These are phyloP conservation scores for Trichomonas gallinae DNA, from an alignment of 208 protist species.

Conservation along the genomic window DNA sequence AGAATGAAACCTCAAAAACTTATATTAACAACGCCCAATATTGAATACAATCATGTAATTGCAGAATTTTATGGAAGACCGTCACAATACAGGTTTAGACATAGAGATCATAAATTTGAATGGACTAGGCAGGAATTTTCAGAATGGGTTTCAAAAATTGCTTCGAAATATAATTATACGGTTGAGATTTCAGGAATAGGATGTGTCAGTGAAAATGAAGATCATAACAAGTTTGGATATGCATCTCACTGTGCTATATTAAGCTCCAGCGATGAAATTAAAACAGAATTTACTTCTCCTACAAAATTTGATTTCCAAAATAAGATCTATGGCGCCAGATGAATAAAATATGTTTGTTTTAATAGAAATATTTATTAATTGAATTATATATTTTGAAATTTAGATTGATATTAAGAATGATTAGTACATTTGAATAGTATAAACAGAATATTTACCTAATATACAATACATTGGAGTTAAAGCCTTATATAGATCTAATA, in stretches of 20 bases:
- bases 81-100: neutral
- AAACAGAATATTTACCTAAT: too few relatives aligned
- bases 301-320: neutral
- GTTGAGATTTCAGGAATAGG: neutral
- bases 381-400: too few relatives aligned
- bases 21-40: neutral
- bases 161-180: neutral
- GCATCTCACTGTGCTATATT: neutral
- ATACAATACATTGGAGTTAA: too few relatives aligned
- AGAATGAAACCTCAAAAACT: neutral
- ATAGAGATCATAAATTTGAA: constrained; percentile 13
- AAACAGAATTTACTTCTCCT: neutral
- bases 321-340: neutral
- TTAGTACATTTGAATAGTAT: too few relatives aligned
- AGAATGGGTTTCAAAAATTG: neutral
- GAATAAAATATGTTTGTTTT: neutral
- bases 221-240: neutral
- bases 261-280: neutral
- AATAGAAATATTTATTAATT: too few relatives aligned
- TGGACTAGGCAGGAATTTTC: neutral
- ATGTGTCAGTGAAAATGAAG: neutral
- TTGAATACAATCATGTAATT: neutral
- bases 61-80: neutral
- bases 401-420: too few relatives aligned
- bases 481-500: too few relatives aligned